phyloP scores from a whole-genome alignment of 768 basidiomycete genomes.

The Lactifluus piperatus region DNA sequence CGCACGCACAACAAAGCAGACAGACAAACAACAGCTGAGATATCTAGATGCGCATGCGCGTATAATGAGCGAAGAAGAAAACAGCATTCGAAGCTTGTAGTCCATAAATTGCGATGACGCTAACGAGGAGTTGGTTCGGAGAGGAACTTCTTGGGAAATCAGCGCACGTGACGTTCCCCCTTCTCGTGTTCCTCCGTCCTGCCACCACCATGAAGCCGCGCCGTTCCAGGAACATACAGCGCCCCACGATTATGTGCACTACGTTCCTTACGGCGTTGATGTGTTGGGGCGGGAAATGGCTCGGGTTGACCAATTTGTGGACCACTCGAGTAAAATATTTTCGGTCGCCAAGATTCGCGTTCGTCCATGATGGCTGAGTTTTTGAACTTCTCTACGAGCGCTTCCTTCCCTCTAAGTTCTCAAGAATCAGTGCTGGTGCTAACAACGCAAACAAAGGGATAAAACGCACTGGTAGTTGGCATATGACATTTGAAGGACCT shows the following conservation, averaged over 20 bases:
- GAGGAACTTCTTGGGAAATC: neutral
- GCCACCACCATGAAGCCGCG: slow-evolving; percentile 7
- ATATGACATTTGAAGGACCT: slow-evolving; percentile 85
- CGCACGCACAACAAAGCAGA: neutral
- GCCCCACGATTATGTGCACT: slow-evolving; percentile 71
- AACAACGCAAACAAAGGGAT: neutral
- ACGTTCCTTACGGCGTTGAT: slow-evolving; percentile 74
- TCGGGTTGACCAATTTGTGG: slow-evolving; percentile 65
- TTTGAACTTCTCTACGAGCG: slow-evolving; percentile 86
- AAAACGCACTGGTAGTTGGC: slow-evolving; percentile 82
- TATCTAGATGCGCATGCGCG: slow-evolving; percentile 18
- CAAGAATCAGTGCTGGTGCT: neutral
- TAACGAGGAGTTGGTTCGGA: neutral
- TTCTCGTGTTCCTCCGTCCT: slow-evolving; percentile 9
- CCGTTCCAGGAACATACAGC: slow-evolving; percentile 39
- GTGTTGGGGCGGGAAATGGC: slow-evolving; percentile 76
- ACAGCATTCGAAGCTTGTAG: slow-evolving; percentile 1
- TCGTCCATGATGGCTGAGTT: slow-evolving; percentile 90
- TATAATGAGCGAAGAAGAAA: slow-evolving; percentile 1
- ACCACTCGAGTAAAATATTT: slow-evolving; percentile 76
- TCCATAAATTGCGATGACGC: neutral
- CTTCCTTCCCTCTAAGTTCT: slow-evolving; percentile 67
- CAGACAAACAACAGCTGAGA: neutral
- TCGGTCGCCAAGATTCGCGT: slow-evolving; percentile 71
- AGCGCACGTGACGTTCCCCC: neutral